Percentiles rank a stretch among this genome's conserved stretches.
Conservation (phyloP, 352 stramenopile species). For the Phytophthora macrochlamydospora region DNA sequence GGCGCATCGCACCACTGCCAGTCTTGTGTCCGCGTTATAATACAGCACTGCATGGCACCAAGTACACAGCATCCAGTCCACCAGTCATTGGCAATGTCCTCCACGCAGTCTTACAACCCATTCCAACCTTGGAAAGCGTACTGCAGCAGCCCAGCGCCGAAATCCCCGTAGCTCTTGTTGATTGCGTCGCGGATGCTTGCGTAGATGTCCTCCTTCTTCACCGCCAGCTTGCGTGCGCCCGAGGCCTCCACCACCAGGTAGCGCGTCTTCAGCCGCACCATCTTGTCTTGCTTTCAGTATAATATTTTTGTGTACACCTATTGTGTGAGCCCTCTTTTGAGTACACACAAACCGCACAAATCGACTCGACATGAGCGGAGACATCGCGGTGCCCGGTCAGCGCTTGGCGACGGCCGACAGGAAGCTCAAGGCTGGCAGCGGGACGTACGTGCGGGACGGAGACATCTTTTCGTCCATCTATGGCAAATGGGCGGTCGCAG, state of each 20-base stretch:
- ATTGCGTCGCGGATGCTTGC: constrained; percentile 67
- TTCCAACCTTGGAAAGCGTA: constrained; percentile 79
- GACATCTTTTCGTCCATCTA: constrained; percentile 76
- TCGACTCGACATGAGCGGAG: constrained; percentile 30
- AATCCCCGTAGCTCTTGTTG: constrained; percentile 70
- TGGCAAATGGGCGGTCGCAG: constrained; percentile 45
- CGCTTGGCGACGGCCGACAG: constrained; percentile 42
- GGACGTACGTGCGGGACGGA: constrained; percentile 64
- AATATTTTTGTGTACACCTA: not conserved
- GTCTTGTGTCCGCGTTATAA: constrained; percentile 54
- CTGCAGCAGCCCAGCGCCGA: constrained; percentile 64
- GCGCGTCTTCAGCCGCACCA: constrained; percentile 82
- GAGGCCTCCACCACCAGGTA: constrained; percentile 74
- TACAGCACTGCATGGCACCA: constrained; percentile 56
- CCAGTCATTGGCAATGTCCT: not conserved
- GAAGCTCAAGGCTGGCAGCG: constrained; percentile 45
- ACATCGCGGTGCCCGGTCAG: constrained; percentile 65
- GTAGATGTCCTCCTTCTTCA: constrained; percentile 70
- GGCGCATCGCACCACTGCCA: constrained; percentile 67
- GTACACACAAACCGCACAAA: not conserved
- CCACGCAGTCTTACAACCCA: not conserved
- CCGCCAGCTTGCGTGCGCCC: constrained; percentile 43
- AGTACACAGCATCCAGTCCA: not conserved
- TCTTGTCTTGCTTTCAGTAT: constrained; percentile 11
- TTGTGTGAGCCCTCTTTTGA: constrained; percentile 7